Evolutionary conservation across 352 stramenopile species (phyloP).

Genomic region (Halophytophthora batemanensis): DNA sequence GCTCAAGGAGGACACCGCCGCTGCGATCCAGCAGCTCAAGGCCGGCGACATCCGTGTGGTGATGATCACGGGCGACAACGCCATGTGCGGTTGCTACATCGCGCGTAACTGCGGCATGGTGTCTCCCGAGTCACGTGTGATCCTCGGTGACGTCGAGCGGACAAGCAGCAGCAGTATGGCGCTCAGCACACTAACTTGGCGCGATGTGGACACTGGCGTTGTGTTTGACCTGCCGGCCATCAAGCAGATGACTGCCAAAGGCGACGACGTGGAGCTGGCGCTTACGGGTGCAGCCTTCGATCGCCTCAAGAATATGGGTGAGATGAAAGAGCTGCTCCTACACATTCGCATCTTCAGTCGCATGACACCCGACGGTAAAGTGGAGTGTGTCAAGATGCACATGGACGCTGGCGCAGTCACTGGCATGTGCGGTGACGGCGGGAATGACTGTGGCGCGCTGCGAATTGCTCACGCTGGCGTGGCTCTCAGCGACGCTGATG

Average conservation of each 20-base stretch:
- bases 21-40: constrained; percentile 55
- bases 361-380: constrained; percentile 45
- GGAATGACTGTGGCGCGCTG: constrained; percentile 81
- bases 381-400: constrained; percentile 34
- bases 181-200: constrained; percentile 33
- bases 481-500: constrained; percentile 72
- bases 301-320: constrained; percentile 19
- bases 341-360: constrained; percentile 49
- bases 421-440: constrained; percentile 56
- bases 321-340: constrained; percentile 36
- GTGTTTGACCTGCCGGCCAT: constrained; percentile 31
- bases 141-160: constrained; percentile 42
- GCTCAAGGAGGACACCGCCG: constrained; percentile 47
- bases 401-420: constrained; percentile 41
- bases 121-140: constrained; percentile 16
- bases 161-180: no score
- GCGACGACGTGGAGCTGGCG: constrained; percentile 32
- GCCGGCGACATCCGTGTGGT: constrained; percentile 53
- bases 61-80: constrained; percentile 83
- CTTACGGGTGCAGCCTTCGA: constrained; percentile 39
- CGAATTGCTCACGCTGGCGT: constrained; percentile 77
- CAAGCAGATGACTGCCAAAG: constrained; percentile 24
- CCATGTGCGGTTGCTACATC: constrained; percentile 44
- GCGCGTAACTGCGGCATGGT: constrained; percentile 38
- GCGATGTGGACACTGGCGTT: constrained; percentile 42